These are phyloP conservation scores for Hypoxylon rubiginosum DNA, from an alignment of 2,329 filamentous ascomycete genomes.

Conservation along the genomic window DNA sequence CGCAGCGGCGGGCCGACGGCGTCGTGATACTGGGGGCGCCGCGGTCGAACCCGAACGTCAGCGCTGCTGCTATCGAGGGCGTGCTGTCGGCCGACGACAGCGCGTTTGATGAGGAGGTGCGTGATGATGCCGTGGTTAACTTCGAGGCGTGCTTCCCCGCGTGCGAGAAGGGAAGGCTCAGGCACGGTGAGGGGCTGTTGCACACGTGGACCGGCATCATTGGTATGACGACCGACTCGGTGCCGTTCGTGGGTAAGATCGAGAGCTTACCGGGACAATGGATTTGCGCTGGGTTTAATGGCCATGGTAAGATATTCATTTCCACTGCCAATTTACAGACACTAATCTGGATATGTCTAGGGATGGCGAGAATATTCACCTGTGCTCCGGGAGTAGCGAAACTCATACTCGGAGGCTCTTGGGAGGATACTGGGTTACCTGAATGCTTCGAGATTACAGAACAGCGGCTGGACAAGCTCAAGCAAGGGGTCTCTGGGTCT, in stretches of 20 bases:
- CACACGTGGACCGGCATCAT: constrained; percentile 64
- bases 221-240: constrained; percentile 61
- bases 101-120: constrained; percentile 56
- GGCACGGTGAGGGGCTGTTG: constrained; percentile 59
- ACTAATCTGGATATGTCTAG: constrained; percentile 35
- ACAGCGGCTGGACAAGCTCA: constrained; percentile 44
- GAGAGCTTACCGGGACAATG: constrained; percentile 59
- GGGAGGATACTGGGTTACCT: constrained; percentile 54
- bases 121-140: constrained; percentile 53
- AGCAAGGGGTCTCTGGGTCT: constrained; percentile 31
- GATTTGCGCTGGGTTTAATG: constrained; percentile 65
- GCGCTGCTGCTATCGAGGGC: constrained; percentile 47
- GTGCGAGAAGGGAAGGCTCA: constrained; percentile 33
- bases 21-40: constrained; percentile 60
- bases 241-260: constrained; percentile 61
- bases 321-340: not conserved
- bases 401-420: constrained; percentile 55
- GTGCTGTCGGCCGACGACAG: constrained; percentile 57
- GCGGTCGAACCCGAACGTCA: constrained; percentile 57
- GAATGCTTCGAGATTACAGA: constrained; percentile 53
- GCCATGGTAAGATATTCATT: constrained; percentile 55
- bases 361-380: constrained; percentile 61
- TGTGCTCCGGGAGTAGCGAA: constrained; percentile 60
- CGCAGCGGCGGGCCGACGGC: constrained; percentile 59
- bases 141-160: constrained; percentile 55